phyloP scores from a whole-genome alignment of 441 rosid genomes.

The Biscutella auriculata region DNA sequence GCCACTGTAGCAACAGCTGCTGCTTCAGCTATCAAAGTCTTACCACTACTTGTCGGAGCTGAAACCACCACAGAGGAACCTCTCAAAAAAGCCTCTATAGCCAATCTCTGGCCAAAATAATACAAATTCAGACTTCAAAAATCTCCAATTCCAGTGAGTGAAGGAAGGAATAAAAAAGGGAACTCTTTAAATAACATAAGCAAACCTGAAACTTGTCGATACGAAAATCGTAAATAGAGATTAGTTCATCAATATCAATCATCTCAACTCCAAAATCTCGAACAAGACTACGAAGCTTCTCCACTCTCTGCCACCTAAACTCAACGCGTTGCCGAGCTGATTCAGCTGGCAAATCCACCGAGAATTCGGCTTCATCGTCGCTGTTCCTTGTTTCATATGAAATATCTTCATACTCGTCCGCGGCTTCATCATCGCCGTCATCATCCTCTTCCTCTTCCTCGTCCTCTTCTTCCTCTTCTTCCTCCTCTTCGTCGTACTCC shows the following conservation, averaged over 20 bases:
- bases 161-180: not conserved
- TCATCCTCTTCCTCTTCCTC: slow-evolving; percentile 36
- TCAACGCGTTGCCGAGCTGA: slow-evolving; percentile 32
- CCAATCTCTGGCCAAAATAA: slow-evolving; percentile 41
- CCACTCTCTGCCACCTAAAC: slow-evolving; percentile 60
- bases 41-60: slow-evolving; percentile 94
- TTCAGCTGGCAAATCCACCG: slow-evolving; percentile 26
- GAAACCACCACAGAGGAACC: slow-evolving; percentile 91
- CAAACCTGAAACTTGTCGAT: slow-evolving; percentile 89
- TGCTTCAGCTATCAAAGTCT: slow-evolving; percentile 96
- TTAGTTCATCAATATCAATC: slow-evolving; percentile 66
- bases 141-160: not conserved
- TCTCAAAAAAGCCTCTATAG: slow-evolving; percentile 71
- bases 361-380: slow-evolving; percentile 43
- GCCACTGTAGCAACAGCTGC: slow-evolving; percentile 89
- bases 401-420: slow-evolving; percentile 51
- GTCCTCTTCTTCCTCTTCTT: slow-evolving; percentile 22
- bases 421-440: slow-evolving; percentile 32
- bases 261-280: slow-evolving; percentile 58
- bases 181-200: not conserved
- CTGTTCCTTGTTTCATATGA: slow-evolving; percentile 32
- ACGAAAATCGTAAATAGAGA: slow-evolving; percentile 76
- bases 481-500: slow-evolving; percentile 35
- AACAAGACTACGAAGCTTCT: slow-evolving; percentile 57
- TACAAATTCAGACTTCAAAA: not conserved